Evolutionary conservation across 1,284 basidiomycete genomes (phyloP), one percentile per base, ranked within the genome.

Genomic region (Ceratobasidium sp.): DNA sequence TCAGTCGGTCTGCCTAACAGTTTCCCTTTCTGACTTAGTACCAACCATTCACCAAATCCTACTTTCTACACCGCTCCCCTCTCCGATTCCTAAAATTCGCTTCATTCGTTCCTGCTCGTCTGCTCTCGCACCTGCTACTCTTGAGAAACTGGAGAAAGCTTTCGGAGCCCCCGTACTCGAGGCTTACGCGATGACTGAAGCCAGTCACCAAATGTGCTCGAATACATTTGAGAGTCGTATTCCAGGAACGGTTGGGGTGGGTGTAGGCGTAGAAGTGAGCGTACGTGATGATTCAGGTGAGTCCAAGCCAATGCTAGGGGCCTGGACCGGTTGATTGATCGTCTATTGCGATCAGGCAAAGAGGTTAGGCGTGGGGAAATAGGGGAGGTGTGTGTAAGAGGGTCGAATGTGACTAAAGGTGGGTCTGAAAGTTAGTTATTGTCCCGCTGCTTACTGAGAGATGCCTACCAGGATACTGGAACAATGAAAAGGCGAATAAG

Each of bases 21-120:
- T n/a, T n/a, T n/a, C n/a, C n/a, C n/a, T n/a, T n/a, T n/a, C n/a
- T n/a, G n/a, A n/a, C 63, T 72, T 75, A 44, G 83, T 85, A 4
- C 84, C 84, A 1, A 85, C 84, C 1, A 85, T 85, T 67, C 84
- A 85, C 76, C 80, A 82, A 62, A 84, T 85, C 75, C 79, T 85
- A 28, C 79, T 85, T 59, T 78, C 79, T 44, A 79, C 81, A 1
- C 79, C 80, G 6, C 73, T 79, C 14, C 83, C 84, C 6, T 77
- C 77, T 30, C 79, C 80, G 2, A 44, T 82, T 16, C 84, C 84
- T 11, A 78, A 80, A 43, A 80, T 85, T 49, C 80, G 84, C 2
- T 85, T 85, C 78, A 84, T 85, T 59, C 80, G 84, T 0, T 82
- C 81, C 1, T 85, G 84, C 76, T 85, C 84, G 6, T 83, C 82